Percentiles rank a stretch among this genome's conserved stretches.
Evolutionary conservation across 352 stramenopile genomes (phyloP).

Genomic region (Peronospora destructor): DNA sequence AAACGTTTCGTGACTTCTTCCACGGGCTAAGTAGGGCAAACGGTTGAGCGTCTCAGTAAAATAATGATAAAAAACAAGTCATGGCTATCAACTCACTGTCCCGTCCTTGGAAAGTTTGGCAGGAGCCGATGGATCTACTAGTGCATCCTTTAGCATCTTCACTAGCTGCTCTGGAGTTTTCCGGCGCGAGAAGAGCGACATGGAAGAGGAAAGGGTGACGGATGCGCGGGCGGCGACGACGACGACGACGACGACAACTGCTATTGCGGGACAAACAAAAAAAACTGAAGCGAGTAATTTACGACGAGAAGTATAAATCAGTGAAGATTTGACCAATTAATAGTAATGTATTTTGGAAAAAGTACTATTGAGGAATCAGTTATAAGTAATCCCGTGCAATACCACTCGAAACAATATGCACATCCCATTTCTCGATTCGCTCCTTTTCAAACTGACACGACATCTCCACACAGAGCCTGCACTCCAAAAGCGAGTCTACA

Average conservation of each 20-base stretch:
- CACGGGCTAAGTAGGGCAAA: slow-evolving; percentile 23
- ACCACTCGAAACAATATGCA: too few relatives aligned
- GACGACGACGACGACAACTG: background rate
- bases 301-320: too few relatives aligned
- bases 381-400: too few relatives aligned
- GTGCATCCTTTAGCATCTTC: slow-evolving; percentile 72
- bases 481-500: too few relatives aligned
- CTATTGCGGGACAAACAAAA: background rate
- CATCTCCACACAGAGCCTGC: too few relatives aligned
- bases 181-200: slow-evolving; percentile 68
- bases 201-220: slow-evolving; percentile 7
- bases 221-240: background rate
- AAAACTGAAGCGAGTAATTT: background rate
- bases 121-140: slow-evolving; percentile 40
- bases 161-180: slow-evolving; percentile 80
- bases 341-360: too few relatives aligned
- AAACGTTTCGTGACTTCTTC: slow-evolving; percentile 78
- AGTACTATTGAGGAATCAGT: too few relatives aligned
- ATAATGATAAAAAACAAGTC: background rate
- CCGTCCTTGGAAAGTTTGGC: slow-evolving; percentile 62
- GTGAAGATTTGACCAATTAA: too few relatives aligned
- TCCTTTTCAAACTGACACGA: too few relatives aligned
- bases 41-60: background rate
- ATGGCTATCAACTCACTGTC: slow-evolving; percentile 20
- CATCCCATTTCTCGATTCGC: too few relatives aligned